Evolutionary conservation across 2,329 filamentous ascomycete genomes (phyloP), one percentile per base, ranked within the genome.

Genomic region (Fusarium burgessii): DNA sequence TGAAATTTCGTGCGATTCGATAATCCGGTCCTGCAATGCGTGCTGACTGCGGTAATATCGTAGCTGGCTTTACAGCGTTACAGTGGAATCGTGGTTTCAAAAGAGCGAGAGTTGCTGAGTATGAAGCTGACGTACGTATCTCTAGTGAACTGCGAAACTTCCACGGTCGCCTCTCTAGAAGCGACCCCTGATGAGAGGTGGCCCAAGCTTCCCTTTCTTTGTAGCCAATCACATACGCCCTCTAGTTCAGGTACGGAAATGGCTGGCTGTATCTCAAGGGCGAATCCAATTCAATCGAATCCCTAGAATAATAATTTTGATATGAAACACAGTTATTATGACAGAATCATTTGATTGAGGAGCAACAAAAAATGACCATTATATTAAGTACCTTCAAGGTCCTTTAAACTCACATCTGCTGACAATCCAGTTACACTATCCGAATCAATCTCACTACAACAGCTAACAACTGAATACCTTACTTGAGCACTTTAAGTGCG

Each of bases 101-200:
- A 54, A 45, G 43, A 60, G 33, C 32, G 43, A 62, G 57, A 59
- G 47, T 61, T 71, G 61, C 49, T 73, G 56, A 56, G 46, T 47
- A 50, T 66, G 62, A 74, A 73, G 75, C 72, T 77, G 75, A 77
- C 75, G 73, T 76, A 76, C 60, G 64, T 65, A 18, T 68, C 68
- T 62, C 23, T 52, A 38, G 38, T 50, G 10, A 49, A 62, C 63
- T 69, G 73, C 66, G 73, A 77, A 77, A 77, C 68, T 75, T 77
- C 75, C 75, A 77, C 75, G 75, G 74, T 77, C 74, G 75, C 75
- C 75, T 77, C 68, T 76, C 65, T 69, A 68, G 55, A 70, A 63
- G 55, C 49, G 55, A 62, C 73, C 75, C 72, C 74, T 66, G 70
- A 59, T 45, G 46, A 59, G 38, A 60, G 18, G 62, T 71, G 75